Percentiles rank a stretch among this genome's conserved stretches.
Conservation (phyloP, 163 green algal species). For the Prototheca wickerhamii region DNA sequence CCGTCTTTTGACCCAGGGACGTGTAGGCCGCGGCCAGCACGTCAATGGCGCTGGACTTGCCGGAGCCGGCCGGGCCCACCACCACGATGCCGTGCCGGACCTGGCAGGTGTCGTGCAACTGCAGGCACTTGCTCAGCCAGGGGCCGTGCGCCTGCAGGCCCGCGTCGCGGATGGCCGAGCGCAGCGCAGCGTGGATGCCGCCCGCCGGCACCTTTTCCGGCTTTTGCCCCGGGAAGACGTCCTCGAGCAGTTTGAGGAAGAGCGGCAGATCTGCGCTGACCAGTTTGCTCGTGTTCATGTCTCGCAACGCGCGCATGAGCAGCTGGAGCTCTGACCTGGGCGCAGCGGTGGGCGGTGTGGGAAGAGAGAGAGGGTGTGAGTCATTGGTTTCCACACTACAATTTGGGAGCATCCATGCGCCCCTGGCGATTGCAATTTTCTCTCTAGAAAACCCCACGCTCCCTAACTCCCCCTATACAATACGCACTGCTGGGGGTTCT, state of each 20-base stretch:
- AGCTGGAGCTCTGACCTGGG: conserved; percentile 3
- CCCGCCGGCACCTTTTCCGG: conserved; percentile 64
- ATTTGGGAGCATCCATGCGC: too few species aligned
- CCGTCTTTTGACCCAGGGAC: conserved; percentile 72
- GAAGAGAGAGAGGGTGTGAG: too few species aligned
- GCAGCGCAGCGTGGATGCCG: conserved; percentile 59
- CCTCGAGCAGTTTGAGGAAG: conserved; percentile 89
- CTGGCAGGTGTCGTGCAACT: conserved; percentile 81
- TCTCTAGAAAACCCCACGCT: too few species aligned
- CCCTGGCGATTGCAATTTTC: too few species aligned
- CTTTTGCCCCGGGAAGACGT: conserved; percentile 85
- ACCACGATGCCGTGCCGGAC: conserved; percentile 92
- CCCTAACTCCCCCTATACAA: too few species aligned
- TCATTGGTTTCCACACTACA: too few species aligned
- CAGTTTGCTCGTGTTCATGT: conserved; percentile 99
- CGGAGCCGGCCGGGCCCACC: conserved; percentile 59
- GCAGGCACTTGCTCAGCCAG: conserved; percentile 93
- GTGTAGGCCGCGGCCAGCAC: conserved; percentile 78
- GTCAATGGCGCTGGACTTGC: conserved; percentile 84
- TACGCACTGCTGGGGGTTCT: conserved; percentile 63
- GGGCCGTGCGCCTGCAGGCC: conserved; percentile 63
- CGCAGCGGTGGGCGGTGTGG: background rate
- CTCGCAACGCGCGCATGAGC: conserved; percentile 85
- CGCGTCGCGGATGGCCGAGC: too few species aligned
- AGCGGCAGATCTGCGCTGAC: conserved; percentile 92